phyloP scores from a whole-genome alignment of 495 filamentous ascomycete genomes.

The Peziza echinospora region DNA sequence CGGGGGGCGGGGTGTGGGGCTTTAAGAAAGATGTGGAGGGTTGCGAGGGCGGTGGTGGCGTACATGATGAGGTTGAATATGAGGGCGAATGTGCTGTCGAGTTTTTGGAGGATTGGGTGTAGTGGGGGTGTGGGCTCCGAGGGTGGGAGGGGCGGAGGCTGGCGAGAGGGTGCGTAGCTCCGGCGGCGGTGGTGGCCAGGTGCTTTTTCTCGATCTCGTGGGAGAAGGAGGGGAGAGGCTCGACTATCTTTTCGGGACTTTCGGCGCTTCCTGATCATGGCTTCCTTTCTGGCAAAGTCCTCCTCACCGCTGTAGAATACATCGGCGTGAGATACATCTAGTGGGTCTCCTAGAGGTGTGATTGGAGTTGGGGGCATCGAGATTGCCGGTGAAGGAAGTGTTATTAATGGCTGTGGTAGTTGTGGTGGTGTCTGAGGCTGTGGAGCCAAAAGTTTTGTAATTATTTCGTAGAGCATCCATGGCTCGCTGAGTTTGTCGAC shows the following conservation, averaged over 20 bases:
- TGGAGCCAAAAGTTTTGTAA: conserved; percentile 38
- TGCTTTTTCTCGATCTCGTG: no score
- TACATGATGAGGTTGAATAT: conserved; percentile 3
- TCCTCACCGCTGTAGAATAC: no score
- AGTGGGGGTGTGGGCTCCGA: conserved; percentile 1
- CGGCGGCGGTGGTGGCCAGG: no score
- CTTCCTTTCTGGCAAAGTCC: conserved; percentile 7
- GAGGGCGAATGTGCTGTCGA: no score
- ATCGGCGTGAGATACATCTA: conserved; percentile 5
- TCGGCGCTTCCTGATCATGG: conserved; percentile 1
- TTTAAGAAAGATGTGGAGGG: conserved; percentile 2
- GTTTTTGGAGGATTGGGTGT: background rate
- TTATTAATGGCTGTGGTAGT: conserved; percentile 16
- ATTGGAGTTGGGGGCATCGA: conserved; percentile 14
- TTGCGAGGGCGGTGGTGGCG: background rate
- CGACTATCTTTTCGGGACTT: conserved; percentile 1
- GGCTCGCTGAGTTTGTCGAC: conserved; percentile 60
- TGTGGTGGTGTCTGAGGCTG: conserved; percentile 13
- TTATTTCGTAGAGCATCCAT: conserved; percentile 63
- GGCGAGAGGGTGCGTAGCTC: background rate
- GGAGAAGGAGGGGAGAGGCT: background rate
- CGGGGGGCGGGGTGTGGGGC: background rate
- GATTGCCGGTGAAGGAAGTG: no score
- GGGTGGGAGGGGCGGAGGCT: conserved; percentile 3
- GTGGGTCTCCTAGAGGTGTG: conserved; percentile 7